Base-by-base conservation (phyloP, 257 asterid genomes). In the Fraxinus cuspidata region DNA sequence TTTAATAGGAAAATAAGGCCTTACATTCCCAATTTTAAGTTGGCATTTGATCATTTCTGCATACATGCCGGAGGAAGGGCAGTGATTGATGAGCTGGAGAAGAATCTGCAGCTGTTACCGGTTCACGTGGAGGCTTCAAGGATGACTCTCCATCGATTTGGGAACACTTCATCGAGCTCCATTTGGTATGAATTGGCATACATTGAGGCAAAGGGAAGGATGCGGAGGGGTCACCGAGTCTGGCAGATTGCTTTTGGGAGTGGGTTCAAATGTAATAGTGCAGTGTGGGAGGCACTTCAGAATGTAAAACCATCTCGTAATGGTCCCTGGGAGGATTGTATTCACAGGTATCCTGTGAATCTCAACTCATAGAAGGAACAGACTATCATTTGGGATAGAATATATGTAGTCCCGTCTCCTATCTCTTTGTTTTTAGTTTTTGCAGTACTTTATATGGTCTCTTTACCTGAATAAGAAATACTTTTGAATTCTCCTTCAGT, bases 21-120 rank as follows among this genome's bases (percentile, higher is more conserved):
- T 70, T 90, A 88, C 67, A 90, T 92, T 23, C 94, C 94, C 0
- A 94, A 92, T 82, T 92, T 92, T 77, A 92, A 92, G 88, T 56
- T 92, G 83, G 96, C 93, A 0, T 92, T 92, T 67, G 97, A 92
- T 84, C 96, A 92, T 84, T 92, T 92, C 87, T 90, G 97, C 84
- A 90, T 91, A 67, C 93, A 91, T 51, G 93, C 97, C 2, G 97
- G 95, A 6, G 95, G 97, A 42, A 88, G 96, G 79, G 97, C 91
- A 56, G 95, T 92, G 88, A 92, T 92, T n/a, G 96, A 92, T 38
- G 97, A 90, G 85, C 86, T 92, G 72, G 97, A 92, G 84, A 90
- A 84, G 96, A 92, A 90, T 72, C 85, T 92, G 64, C 91, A 92
- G 84, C 85, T 92, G 76, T 76, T 83, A 1, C 92, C 93, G 0